These are phyloP conservation scores for Cystofilobasidium macerans DNA, from an alignment of 768 basidiomycete species.

Conservation along the genomic window DNA sequence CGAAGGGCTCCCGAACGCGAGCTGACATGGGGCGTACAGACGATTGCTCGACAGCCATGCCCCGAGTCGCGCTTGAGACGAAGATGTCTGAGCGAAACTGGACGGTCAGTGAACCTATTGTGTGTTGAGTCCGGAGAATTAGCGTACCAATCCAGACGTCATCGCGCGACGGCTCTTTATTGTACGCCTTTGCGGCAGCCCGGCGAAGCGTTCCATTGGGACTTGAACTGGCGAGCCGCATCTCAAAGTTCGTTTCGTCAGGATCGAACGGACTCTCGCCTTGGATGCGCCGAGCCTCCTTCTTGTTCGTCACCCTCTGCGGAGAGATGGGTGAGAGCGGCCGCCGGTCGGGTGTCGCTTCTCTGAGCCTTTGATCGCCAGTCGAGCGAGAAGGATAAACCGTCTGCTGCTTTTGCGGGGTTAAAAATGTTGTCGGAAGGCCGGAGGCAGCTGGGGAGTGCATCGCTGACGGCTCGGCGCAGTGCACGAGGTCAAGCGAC, in stretches of 20 bases:
- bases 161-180: conserved; percentile 2
- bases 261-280: conserved; percentile 1
- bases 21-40: no score
- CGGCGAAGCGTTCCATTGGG: background rate
- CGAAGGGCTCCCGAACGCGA: no score
- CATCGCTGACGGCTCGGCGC: no score
- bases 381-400: background rate
- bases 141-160: conserved; percentile 18
- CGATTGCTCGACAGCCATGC: background rate
- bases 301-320: conserved; percentile 14
- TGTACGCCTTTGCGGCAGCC: background rate
- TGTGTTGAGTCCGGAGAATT: background rate
- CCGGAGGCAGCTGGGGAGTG: background rate
- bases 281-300: conserved; percentile 11
- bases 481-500: background rate
- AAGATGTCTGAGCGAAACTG: background rate
- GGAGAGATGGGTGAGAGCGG: background rate
- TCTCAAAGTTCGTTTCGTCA: conserved; percentile 18
- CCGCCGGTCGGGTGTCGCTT: background rate
- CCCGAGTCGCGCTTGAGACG: background rate
- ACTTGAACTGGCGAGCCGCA: conserved; percentile 4
- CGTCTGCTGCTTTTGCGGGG: background rate
- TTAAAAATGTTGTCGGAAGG: background rate
- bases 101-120: background rate
- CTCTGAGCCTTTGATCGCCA: background rate